These are phyloP conservation scores for Coprinopsis marcescibilis DNA, from an alignment of 768 basidiomycete genomes.

Conservation along the genomic window DNA sequence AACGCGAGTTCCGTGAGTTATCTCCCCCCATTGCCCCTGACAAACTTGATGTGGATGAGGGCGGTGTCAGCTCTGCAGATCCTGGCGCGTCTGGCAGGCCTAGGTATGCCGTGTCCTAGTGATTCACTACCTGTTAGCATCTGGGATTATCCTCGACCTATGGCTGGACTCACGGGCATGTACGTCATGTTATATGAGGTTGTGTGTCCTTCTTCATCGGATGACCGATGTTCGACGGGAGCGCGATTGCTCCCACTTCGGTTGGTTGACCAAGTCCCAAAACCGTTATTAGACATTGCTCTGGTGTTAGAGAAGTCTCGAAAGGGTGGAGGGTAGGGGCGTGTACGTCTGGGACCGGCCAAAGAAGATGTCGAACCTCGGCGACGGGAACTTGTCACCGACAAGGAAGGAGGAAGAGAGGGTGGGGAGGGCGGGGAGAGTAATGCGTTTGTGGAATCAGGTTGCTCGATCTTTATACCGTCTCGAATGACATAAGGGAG, in stretches of 20 bases:
- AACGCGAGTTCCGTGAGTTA: slow-evolving; percentile 22
- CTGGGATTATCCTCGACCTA: no score
- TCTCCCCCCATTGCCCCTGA: slow-evolving; percentile 60
- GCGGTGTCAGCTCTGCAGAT: slow-evolving; percentile 23
- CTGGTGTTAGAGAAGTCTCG: slow-evolving; percentile 21
- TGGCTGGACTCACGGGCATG: slow-evolving; percentile 26
- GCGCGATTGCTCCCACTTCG: slow-evolving; percentile 27
- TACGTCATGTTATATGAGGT: slow-evolving; percentile 26
- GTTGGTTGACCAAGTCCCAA: slow-evolving; percentile 24
- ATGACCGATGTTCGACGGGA: slow-evolving; percentile 31
- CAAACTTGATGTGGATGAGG: slow-evolving; percentile 43
- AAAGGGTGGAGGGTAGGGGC: slow-evolving; percentile 30
- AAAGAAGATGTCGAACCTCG: slow-evolving; percentile 26
- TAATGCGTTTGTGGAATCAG: slow-evolving; percentile 29
- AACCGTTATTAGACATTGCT: slow-evolving; percentile 24
- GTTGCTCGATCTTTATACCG: slow-evolving; percentile 47
- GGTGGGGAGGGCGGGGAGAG: slow-evolving; percentile 29
- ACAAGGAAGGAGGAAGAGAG: slow-evolving; percentile 20
- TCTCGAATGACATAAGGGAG: slow-evolving; percentile 24
- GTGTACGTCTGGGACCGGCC: slow-evolving; percentile 30
- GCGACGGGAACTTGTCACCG: slow-evolving; percentile 24
- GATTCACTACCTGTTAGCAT: no score
- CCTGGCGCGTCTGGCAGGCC: slow-evolving; percentile 14
- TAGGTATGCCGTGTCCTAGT: slow-evolving; percentile 30
- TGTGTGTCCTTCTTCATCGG: slow-evolving; percentile 32